Base-by-base conservation (phyloP, 495 filamentous ascomycete genomes). In the Rostrohypoxylon terebratum region DNA sequence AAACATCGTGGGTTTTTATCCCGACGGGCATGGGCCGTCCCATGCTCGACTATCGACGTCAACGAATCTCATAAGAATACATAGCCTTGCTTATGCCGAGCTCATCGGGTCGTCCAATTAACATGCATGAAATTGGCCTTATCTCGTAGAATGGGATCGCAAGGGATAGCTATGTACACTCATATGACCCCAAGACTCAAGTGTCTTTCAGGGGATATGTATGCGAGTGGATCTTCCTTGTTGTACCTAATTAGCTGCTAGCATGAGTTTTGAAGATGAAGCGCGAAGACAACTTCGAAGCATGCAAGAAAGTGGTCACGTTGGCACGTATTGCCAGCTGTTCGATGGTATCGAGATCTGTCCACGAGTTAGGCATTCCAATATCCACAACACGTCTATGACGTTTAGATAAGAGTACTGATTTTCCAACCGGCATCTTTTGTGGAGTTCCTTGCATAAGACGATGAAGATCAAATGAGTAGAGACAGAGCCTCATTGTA, bases 71-170 rank as follows among this genome's bases (percentile, higher is more conserved):
- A 34, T 47, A 60, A 73, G 48, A 66, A 61, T 51, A 34, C 48
- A 68, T 57, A 73, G 70, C 70, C 55, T 69, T 51, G 65, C 47
- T 61, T 6, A 42, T 55, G 54, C 54, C 48, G 70, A 68, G 47
- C 31, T 60, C 44, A n/a, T 14, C 54, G 36, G 64, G 34, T 14
- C 34, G 47, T 5, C 64, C 64, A 72, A 72, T 72, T 2, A 59
- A 21, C 20, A 31, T 21, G 11, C 21, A 42, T 20, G 33, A 28
- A 69, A 53, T 51, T n/a, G 54, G 21, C 10, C 31, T 65, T 64
- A 73, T 68, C 54, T 65, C 4, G 10, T 50, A 59, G 48, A 61
- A 64, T 40, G 65, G 64, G 50, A 60, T 68, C 38, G 18, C 38
- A 54, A 36, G 60, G 55, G 50, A 34, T 45, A n/a, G n/a, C n/a